Base-by-base conservation (phyloP, 2,329 filamentous ascomycete species). In the Immersiporthe knoxdaviesiana region DNA sequence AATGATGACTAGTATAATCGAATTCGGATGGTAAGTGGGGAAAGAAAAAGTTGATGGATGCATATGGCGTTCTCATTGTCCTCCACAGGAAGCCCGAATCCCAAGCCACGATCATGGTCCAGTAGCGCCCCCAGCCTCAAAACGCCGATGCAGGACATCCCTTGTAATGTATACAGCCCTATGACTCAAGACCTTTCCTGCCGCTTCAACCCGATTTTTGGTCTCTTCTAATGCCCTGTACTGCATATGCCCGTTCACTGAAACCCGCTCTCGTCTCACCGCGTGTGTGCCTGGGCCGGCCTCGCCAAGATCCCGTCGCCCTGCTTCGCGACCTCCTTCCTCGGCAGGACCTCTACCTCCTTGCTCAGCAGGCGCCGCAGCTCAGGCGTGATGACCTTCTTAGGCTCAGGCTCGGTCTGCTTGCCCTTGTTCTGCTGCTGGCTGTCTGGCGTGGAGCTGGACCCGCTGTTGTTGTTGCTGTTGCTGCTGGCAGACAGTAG, bases 301-400 rank as follows among this genome's bases (percentile, higher is more conserved):
- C 68, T 69, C 35, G 68, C 47, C 52, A 71, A 65, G 32, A 75
- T 68, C 10, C 74, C 74, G 12, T 74, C 73, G 16, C 74, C 72
- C 59, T 77, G 73, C 63, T 68, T 72, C 0, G 71, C 75, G 1
- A 75, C 74, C 59, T 77, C 76, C 68, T 75, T 75, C 54, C 73
- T 72, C 32, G 81, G 79, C 30, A 85, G 76, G 11, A 84, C 75
- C 65, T 83, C 82, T 10, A 85, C 80, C 63, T 82, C 80, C 58
- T 81, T 79, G 72, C 82, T 87, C 54, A 89, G 75, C 54, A 89
- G 74, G 70, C 82, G 83, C 63, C 87, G 81, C 72, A 89, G 76
- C 76, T 88, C 87, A 0, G 87, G 86, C 2, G 85, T 88, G 64
- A 89, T 88, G 18, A 86, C 79, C 75, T 82, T 85, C 56, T 80